Conservation (phyloP, 352 stramenopile genomes). For the Globisporangium viniferum region DNA sequence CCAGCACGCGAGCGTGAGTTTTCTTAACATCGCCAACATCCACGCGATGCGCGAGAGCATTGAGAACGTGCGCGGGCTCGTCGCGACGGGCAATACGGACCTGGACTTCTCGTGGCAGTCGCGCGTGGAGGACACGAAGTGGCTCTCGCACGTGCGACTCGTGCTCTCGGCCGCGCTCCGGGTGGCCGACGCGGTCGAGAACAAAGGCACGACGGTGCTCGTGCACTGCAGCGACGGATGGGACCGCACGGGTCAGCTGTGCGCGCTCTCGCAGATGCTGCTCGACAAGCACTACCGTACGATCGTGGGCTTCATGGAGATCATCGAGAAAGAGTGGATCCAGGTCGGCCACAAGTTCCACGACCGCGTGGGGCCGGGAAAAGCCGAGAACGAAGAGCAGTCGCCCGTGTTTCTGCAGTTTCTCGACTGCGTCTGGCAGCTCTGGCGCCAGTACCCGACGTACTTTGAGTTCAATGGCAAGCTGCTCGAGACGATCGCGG, state of each 20-base stretch:
- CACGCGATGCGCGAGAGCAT: constrained; percentile 90
- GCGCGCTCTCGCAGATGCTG: constrained; percentile 82
- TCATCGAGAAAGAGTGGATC: constrained; percentile 88
- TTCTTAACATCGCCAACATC: constrained; percentile 93
- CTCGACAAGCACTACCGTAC: constrained; percentile 87
- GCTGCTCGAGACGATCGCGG: constrained; percentile 67
- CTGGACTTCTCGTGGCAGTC: constrained; percentile 59
- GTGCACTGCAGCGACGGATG: constrained; percentile 92
- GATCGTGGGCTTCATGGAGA: constrained; percentile 71
- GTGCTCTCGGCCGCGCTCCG: constrained; percentile 66
- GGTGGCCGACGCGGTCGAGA: constrained; percentile 65
- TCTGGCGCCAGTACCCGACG: constrained; percentile 75
- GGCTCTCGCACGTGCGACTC: constrained; percentile 68
- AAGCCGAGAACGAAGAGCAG: constrained; percentile 74
- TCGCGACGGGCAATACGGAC: constrained; percentile 37
- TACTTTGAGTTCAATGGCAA: constrained; percentile 84
- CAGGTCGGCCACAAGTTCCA: constrained; percentile 88
- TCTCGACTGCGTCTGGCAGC: constrained; percentile 86
- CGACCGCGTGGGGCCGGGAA: constrained; percentile 70
- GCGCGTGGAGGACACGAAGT: constrained; percentile 79
- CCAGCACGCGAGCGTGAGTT: constrained; percentile 71
- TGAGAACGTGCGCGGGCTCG: constrained; percentile 56
- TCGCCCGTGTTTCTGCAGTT: constrained; percentile 90
- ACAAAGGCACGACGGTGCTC: constrained; percentile 70
- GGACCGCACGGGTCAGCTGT: constrained; percentile 89